Percentiles rank a stretch among this genome's conserved stretches.
Evolutionary conservation across 2,329 filamentous ascomycete species (phyloP).

Genomic region (Fusarium sublunatum): DNA sequence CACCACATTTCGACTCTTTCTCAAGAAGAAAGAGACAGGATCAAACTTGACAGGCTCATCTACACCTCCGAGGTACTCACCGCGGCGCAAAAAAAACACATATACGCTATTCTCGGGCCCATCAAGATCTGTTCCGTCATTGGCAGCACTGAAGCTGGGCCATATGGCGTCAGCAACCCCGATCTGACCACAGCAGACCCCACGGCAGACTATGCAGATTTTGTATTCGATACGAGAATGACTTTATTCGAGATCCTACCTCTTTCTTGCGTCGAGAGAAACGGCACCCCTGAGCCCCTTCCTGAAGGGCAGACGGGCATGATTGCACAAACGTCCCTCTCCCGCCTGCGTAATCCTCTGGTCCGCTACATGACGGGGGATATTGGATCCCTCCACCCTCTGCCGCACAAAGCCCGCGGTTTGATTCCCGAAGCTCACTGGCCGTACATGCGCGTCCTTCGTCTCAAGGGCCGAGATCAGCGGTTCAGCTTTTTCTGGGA

Average conservation of each 20-base stretch:
- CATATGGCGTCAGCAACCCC: constrained; percentile 51
- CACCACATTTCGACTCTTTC: constrained; percentile 51
- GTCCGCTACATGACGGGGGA: constrained; percentile 59
- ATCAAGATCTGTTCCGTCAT: constrained; percentile 55
- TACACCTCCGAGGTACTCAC: constrained; percentile 59
- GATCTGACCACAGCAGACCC: constrained; percentile 42
- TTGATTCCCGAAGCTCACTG: constrained; percentile 38
- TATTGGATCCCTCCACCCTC: constrained; percentile 53
- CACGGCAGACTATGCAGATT: constrained; percentile 43
- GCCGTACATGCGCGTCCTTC: constrained; percentile 50
- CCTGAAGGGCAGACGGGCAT: constrained; percentile 51
- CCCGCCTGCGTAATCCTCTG: constrained; percentile 56
- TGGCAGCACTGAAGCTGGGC: constrained; percentile 57
- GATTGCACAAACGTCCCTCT: constrained; percentile 56
- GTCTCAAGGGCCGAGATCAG: constrained; percentile 55
- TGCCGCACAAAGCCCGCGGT: constrained; percentile 39
- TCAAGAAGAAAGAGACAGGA: constrained; percentile 14
- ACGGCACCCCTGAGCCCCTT: constrained; percentile 20
- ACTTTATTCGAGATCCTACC: constrained; percentile 54
- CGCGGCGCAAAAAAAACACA: constrained; percentile 46
- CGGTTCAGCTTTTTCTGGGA: constrained; percentile 58
- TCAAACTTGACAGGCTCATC: constrained; percentile 55
- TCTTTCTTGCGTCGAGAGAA: constrained; percentile 18
- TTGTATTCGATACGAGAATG: constrained; percentile 53
- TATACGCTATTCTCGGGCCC: constrained; percentile 46